Base-by-base conservation (phyloP, 2,329 filamentous ascomycete genomes). In the Coniochaeta hoffmannii region DNA sequence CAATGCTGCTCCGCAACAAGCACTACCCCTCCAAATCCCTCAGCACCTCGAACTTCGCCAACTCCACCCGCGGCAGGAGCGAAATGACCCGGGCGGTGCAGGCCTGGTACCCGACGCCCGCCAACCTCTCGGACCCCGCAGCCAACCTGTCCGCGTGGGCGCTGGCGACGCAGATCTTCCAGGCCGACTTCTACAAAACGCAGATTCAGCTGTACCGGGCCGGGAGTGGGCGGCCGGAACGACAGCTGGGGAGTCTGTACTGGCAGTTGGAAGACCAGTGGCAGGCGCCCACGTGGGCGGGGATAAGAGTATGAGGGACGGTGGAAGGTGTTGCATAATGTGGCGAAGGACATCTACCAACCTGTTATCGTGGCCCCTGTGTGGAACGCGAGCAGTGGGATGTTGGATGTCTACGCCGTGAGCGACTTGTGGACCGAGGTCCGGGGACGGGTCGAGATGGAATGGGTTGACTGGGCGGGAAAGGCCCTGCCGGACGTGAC, bases 181-280 rank as follows among this genome's bases (percentile, higher is more conserved):
- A 86, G 63, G 81, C 82, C 2, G 81, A 85, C 59, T 79, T 80
- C 64, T 85, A 86, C 66, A 78, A 76, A 38, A 75, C 71, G 2
- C 75, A 86, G 65, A 85, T 86, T 15, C 73, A 80, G 54, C 85
- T 81, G 66, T 86, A 86, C 62, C 75, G 83, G 5, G 71, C 78
- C 5, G 83, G 83, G 0, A 81, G 78, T 36, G 83, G 81, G 0
- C 63, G 76, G 61, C 77, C 76, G 0, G 77, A 86, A 57, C 72
- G 81, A 0, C 81, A 85, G 60, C 72, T 86, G 2, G 83, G 82
- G 0, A 76, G 74, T 11, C 64, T 87, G 5, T 86, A 85, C 64
- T 87, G 83, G 83, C 83, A 86, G 62, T 70, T 87, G 1, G 81
- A 86, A 60, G 83, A 86, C 61, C 78, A 83, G 56, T 85, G 81